Evolutionary conservation across 257 asterid species (phyloP).

Genomic region (Vinca minor): DNA sequence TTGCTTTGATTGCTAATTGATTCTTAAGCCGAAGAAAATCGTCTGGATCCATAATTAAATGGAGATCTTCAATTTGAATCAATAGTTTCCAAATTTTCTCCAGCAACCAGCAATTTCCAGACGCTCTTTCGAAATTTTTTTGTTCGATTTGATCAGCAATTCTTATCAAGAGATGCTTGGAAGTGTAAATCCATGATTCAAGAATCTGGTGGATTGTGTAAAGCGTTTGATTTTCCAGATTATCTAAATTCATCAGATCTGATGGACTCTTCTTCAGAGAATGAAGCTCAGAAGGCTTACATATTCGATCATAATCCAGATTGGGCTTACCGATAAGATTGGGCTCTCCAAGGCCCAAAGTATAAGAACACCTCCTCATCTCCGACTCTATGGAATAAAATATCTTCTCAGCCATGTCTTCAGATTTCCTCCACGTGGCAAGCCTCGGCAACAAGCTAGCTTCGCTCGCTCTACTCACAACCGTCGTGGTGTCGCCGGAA

Average conservation of each 20-base stretch:
- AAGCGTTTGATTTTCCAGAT: constrained; percentile 53
- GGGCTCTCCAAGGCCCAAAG: constrained; percentile 89
- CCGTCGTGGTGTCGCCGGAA: constrained; percentile 51
- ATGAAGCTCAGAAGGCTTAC: constrained; percentile 70
- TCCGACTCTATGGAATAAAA: constrained; percentile 57
- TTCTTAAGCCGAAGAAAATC: constrained; percentile 71
- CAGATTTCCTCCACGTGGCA: constrained; percentile 57
- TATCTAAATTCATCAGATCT: constrained; percentile 31
- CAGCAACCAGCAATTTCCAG: constrained; percentile 53
- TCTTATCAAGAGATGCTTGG: constrained; percentile 36
- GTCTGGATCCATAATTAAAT: constrained; percentile 72
- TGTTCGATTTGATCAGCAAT: constrained; percentile 41
- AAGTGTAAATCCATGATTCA: constrained; percentile 66
- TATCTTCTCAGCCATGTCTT: constrained; percentile 52
- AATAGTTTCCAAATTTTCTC: constrained; percentile 59
- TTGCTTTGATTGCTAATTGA: constrained; percentile 50
- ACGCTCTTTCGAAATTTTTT: constrained; percentile 31
- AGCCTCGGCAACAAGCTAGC: constrained; percentile 70
- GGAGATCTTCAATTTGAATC: constrained; percentile 57
- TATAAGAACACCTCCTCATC: constrained; percentile 70
- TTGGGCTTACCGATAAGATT: constrained; percentile 73
- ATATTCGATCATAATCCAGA: constrained; percentile 62
- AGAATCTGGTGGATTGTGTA: constrained; percentile 61
- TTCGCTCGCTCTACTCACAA: constrained; percentile 69
- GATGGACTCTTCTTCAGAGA: constrained; percentile 44